Evolutionary conservation across 2,329 filamentous ascomycete genomes (phyloP).

Genomic region (Verticillium nubilum): DNA sequence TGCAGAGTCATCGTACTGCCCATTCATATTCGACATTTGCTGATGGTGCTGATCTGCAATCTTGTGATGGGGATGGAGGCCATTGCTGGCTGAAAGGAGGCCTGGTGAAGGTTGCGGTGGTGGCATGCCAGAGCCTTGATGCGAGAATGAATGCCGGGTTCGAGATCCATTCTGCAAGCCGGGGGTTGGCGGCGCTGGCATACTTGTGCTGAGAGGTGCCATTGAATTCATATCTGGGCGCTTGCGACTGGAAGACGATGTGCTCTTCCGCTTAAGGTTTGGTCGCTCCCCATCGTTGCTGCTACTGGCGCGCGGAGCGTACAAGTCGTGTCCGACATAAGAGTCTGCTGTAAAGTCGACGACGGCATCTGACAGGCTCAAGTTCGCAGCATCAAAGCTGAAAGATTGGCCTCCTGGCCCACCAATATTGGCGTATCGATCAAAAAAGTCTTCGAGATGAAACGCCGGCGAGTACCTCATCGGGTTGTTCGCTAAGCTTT

Average conservation of each 20-base stretch:
- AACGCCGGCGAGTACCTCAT: constrained; percentile 75
- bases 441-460: constrained; percentile 83
- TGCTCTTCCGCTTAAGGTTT: constrained; percentile 45
- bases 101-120: constrained; percentile 30
- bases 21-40: constrained; percentile 23
- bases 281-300: constrained; percentile 26
- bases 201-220: constrained; percentile 25
- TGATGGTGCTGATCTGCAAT: constrained; percentile 21
- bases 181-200: constrained; percentile 18
- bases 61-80: constrained; percentile 28
- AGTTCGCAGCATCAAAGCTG: constrained; percentile 67
- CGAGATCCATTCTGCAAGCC: constrained; percentile 24
- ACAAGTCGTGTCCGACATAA: constrained; percentile 43
- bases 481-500: constrained; percentile 60
- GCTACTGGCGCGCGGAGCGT: constrained; percentile 31
- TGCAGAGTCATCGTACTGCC: constrained; percentile 25
- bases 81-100: constrained; percentile 31
- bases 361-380: constrained; percentile 63
- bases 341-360: constrained; percentile 56
- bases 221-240: constrained; percentile 32
- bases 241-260: constrained; percentile 28
- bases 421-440: constrained; percentile 61
- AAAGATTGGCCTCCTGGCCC: constrained; percentile 54
- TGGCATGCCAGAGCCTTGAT: constrained; percentile 19
- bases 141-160: constrained; percentile 32